Base-by-base conservation (phyloP, 2,329 filamentous ascomycete genomes). In the Monilinia aucupariae region DNA sequence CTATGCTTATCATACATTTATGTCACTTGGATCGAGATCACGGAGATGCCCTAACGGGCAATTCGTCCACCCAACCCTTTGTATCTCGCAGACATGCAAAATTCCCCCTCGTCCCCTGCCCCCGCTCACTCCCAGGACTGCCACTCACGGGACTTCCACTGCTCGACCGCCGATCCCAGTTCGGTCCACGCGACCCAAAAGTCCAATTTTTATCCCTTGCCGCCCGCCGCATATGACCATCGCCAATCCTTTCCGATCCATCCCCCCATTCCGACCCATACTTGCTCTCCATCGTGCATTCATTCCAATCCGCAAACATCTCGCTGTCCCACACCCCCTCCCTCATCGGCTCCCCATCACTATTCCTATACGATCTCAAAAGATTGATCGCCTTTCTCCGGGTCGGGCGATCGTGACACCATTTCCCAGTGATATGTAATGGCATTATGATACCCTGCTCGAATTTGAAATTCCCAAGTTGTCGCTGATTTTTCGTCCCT, bases 321-420 rank as follows among this genome's bases (percentile, higher is more conserved):
- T 20, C 50, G 32, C 59, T 61, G 55, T 61, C 37, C 59, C 50
- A 61, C 2, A 56, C 50, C 15, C 59, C 59, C 27, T 61, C 59
- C 17, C 41, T 53, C 41, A 61, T 61, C 7, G 59, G 30, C 27
- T 55, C 39, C 27, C 59, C 59, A 17, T 61, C 41, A 25, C 54
- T 20, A 34, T 30, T 45, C 43, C 6, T 39, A 27, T 61, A 55
- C 32, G 22, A n/a, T 17, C 59, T 43, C 15, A 61, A 17, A 17
- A 61, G 39, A 17, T 37, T 15, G 22, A 61, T 48, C 15, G 59
- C 59, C 15, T n/a, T 34, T 10, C 1, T 34, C n/a, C 59, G 50
- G 10, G 55, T 41, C 25, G n/a, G 8, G 32, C 2, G 27, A 27
- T 61, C 50, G 9, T 34, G 59, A 13, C 50, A 55, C 59, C 59